These are phyloP conservation scores for Phytophthora capsici DNA, from an alignment of 352 stramenopile species.

Conservation along the genomic window DNA sequence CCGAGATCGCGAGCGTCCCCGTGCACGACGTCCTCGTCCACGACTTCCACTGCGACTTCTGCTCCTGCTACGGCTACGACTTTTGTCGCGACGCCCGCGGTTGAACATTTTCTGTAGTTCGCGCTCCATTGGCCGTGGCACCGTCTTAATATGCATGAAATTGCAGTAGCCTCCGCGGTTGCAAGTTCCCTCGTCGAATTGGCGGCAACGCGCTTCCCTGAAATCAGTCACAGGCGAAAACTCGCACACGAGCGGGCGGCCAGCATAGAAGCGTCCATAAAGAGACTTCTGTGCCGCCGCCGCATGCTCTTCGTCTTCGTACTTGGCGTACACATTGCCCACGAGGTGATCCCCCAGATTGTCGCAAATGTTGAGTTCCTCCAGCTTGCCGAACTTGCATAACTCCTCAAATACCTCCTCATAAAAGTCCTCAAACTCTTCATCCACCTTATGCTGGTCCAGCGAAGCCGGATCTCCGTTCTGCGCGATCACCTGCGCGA, in stretches of 20 bases:
- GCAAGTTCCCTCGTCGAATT: constrained; percentile 99
- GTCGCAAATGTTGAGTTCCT: constrained; percentile 99
- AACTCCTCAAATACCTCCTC: constrained; percentile 99
- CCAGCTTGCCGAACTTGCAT: constrained; percentile 98
- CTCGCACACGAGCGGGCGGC: constrained; percentile 95
- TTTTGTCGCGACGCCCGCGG: constrained; percentile 52
- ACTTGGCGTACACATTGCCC: constrained; percentile 99
- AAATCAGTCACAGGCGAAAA: constrained; percentile 99
- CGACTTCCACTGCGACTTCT: constrained; percentile 55
- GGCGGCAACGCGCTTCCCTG: constrained; percentile 96
- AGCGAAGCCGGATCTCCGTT: constrained; percentile 85
- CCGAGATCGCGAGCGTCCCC: constrained; percentile 49
- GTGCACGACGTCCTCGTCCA: constrained; percentile 31
- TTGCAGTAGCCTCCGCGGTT: constrained; percentile 98
- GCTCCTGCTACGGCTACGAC: constrained; percentile 54
- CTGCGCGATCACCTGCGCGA: constrained; percentile 88
- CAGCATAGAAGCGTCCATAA: constrained; percentile 98
- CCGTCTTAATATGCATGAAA: constrained; percentile 99
- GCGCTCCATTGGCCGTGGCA: constrained; percentile 81
- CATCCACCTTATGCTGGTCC: constrained; percentile 92
- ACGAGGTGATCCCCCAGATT: constrained; percentile 99
- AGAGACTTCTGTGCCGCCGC: constrained; percentile 96
- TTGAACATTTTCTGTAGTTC: constrained; percentile 91
- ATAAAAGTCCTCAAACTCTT: constrained; percentile 98
- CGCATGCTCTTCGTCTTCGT: constrained; percentile 98